Evolutionary conservation across 495 filamentous ascomycete genomes (phyloP).

Genomic region (Penicillium odoratum): DNA sequence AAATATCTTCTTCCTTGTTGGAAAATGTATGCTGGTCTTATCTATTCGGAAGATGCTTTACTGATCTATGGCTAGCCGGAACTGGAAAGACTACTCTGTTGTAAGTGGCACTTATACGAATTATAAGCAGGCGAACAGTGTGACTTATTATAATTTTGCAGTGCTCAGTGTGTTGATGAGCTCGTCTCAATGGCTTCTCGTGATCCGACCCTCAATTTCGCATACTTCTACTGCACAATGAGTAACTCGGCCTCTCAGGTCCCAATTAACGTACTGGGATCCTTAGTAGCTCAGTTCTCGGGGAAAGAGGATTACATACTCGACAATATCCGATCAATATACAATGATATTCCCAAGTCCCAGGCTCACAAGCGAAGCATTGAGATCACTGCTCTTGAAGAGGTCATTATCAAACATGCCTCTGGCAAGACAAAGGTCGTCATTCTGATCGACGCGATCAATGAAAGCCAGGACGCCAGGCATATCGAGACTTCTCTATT

Average conservation of each 20-base stretch:
- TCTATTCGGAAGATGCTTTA: not conserved
- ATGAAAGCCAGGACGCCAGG: slow-evolving; percentile 20
- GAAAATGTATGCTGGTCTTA: slow-evolving; percentile 22
- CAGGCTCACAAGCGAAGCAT: slow-evolving; percentile 19
- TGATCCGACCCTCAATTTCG: slow-evolving; percentile 9
- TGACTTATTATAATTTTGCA: not conserved
- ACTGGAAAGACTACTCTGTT: slow-evolving; percentile 27
- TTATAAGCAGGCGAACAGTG: not conserved
- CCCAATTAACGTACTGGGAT: slow-evolving; percentile 21
- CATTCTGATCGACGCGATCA: slow-evolving; percentile 22
- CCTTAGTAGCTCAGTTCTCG: slow-evolving; percentile 23
- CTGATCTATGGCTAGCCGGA: slow-evolving; percentile 16
- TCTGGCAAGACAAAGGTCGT: slow-evolving; percentile 8
- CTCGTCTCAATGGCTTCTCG: slow-evolving; percentile 11
- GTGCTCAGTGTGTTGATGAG: slow-evolving; percentile 24
- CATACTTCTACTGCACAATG: slow-evolving; percentile 28
- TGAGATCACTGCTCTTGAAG: slow-evolving; percentile 18
- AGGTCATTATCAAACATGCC: slow-evolving; percentile 18
- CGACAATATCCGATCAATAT: slow-evolving; percentile 13
- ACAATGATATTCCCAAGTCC: slow-evolving; percentile 16
- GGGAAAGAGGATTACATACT: slow-evolving; percentile 15
- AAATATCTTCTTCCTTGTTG: slow-evolving; percentile 16
- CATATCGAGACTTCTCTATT: slow-evolving; percentile 16
- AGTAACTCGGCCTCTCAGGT: slow-evolving; percentile 21
- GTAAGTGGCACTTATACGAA: slow-evolving; percentile 7